A percentile compares a stretch with the other conserved stretches of the same genome.
These are phyloP conservation scores for Arxiozyma heterogenica DNA, from an alignment of 1,139 yeast species.

Conservation along the genomic window DNA sequence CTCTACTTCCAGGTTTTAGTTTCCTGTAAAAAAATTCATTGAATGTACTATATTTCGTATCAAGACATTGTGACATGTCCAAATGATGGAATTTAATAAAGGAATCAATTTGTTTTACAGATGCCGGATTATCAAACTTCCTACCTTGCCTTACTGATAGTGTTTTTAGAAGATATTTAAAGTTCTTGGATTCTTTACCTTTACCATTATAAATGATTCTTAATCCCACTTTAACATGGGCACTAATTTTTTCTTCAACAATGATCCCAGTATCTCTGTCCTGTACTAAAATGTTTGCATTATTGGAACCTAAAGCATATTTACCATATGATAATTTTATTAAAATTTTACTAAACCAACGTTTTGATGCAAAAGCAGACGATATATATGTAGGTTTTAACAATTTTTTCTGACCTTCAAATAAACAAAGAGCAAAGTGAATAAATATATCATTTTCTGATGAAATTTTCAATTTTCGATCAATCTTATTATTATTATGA, in stretches of 20 bases:
- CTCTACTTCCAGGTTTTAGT: slow-evolving; percentile 62
- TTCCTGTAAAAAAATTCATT: slow-evolving; percentile 84
- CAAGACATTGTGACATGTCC: slow-evolving; percentile 60
- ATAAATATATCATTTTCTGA: slow-evolving; percentile 54
- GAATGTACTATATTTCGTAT: slow-evolving; percentile 53
- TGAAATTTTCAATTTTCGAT: slow-evolving; percentile 19
- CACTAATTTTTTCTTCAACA: slow-evolving; percentile 85
- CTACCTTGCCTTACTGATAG: slow-evolving; percentile 74
- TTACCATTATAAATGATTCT: slow-evolving; percentile 71
- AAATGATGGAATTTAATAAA: slow-evolving; percentile 76
- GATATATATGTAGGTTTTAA: slow-evolving; percentile 68
- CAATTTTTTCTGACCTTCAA: slow-evolving; percentile 59
- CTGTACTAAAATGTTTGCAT: slow-evolving; percentile 90
- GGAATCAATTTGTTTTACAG: slow-evolving; percentile 59
- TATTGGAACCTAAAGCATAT: slow-evolving; percentile 77
- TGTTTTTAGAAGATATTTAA: slow-evolving; percentile 49
- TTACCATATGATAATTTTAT: slow-evolving; percentile 85
- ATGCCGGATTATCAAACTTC: slow-evolving; percentile 66
- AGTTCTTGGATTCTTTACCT: slow-evolving; percentile 47
- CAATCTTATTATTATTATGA: slow-evolving; percentile 39
- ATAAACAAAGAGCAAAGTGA: slow-evolving; percentile 81
- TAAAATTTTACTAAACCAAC: slow-evolving; percentile 79
- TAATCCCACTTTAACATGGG: slow-evolving; percentile 80
- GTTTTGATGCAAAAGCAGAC: slow-evolving; percentile 70
- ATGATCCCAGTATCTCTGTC: slow-evolving; percentile 82